Percentiles rank a stretch among this genome's conserved stretches.
Evolutionary conservation across 2,329 filamentous ascomycete species (phyloP).

Genomic region (Neofusicoccum ribis): DNA sequence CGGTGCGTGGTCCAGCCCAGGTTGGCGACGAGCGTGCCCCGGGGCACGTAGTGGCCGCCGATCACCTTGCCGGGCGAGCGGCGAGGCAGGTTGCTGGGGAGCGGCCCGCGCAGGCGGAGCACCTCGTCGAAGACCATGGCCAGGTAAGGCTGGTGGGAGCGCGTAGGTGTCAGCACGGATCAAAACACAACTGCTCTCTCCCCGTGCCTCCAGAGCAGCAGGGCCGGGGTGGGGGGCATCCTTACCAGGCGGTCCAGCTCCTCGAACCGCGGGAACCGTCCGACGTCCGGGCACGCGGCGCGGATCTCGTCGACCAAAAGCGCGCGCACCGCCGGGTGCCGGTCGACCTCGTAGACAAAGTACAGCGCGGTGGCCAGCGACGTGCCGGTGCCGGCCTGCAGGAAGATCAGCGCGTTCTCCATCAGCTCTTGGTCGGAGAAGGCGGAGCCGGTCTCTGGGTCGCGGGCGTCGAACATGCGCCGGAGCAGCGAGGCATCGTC

Average conservation of each 20-base stretch:
- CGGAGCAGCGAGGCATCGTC: not conserved
- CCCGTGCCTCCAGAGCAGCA: no score
- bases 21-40: not conserved
- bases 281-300: not conserved
- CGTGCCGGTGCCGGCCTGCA: not conserved
- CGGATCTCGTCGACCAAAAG: not conserved
- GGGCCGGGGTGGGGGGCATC: not conserved
- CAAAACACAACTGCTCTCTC: not conserved
- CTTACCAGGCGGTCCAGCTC: not conserved
- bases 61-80: not conserved
- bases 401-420: not conserved
- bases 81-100: not conserved
- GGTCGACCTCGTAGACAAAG: not conserved
- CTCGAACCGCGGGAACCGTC: not conserved
- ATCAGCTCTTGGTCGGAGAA: not conserved
- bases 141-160: not conserved
- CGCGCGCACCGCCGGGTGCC: not conserved
- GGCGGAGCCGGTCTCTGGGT: not conserved
- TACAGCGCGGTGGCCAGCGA: not conserved
- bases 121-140: not conserved
- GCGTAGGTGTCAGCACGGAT: not conserved
- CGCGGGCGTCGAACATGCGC: not conserved
- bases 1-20: constrained; percentile 13
- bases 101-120: not conserved
- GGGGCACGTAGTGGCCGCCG: not conserved